Evolutionary conservation across 2,329 filamentous ascomycete genomes (phyloP).

Genomic region (Neofusicoccum kwambonambiense): DNA sequence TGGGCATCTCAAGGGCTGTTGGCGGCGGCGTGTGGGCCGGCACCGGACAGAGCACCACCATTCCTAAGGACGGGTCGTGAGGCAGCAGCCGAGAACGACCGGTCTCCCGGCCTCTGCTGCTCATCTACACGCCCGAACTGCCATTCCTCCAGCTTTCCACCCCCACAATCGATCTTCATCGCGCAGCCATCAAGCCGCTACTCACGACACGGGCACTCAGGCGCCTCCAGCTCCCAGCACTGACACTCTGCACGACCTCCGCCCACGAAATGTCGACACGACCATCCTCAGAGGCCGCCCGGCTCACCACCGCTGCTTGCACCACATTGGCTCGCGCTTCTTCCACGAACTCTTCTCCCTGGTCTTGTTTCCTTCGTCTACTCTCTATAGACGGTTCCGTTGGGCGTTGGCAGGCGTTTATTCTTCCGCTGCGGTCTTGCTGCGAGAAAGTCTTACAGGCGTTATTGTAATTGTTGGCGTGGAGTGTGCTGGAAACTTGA

Average conservation of each 20-base stretch:
- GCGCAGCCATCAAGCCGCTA: neutral
- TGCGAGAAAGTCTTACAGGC: conserved; percentile 1
- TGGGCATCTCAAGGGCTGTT: conserved; percentile 50
- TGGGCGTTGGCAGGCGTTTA: conserved; percentile 14
- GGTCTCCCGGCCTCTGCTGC: neutral
- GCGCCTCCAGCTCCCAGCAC: conserved; percentile 9
- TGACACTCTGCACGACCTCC: neutral
- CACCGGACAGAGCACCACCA: conserved; percentile 37
- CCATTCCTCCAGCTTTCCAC: conserved; percentile 2
- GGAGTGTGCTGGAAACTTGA: neutral
- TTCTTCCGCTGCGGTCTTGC: conserved; percentile 1
- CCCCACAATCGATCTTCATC: conserved; percentile 6
- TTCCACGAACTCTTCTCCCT: neutral
- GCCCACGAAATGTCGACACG: neutral
- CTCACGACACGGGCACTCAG: neutral
- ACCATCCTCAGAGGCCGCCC: neutral
- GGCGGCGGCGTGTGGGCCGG: conserved; percentile 48
- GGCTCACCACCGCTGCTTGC: neutral
- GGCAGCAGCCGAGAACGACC: neutral
- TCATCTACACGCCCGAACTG: neutral
- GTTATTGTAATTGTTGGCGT: neutral
- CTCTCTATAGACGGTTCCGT: conserved; percentile 2
- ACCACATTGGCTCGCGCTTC: neutral
- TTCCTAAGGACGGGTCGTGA: conserved; percentile 21
- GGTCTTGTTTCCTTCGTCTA: neutral